Evolutionary conservation across 1,284 basidiomycete genomes (phyloP), one percentile per base, ranked within the genome.

Genomic region (Pseudozyma pruni): DNA sequence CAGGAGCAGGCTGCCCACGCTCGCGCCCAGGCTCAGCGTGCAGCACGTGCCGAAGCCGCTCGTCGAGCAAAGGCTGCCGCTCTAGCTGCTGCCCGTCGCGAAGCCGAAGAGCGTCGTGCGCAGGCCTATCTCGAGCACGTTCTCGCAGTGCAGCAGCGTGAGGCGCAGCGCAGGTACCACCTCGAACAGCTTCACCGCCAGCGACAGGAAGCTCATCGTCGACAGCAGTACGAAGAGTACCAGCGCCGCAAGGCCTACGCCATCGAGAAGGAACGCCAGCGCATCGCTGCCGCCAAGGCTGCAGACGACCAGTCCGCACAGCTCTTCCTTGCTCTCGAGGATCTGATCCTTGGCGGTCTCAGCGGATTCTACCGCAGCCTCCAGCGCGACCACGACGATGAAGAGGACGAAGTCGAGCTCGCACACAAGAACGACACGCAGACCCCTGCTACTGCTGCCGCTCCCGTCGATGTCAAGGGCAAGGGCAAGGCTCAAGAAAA

Each of bases 101-200:
- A 57, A 38, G 69, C 63, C 20, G 59, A 71, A 40, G 58, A 61
- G 49, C 59, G 66, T 14, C 68, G 54, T 19, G 57, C 54, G 9
- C 63, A 49, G 22, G 63, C 69, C 42, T 68, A 68, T 42, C 48
- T 72, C 37, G 47, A 72, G 55, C 69, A 63, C 56, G 31, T 72
- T 32, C 55, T 59, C 20, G 53, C 53, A 11, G 20, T 63, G 31
- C 69, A 72, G 53, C 57, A 67, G 55, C 53, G 60, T 16, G 54
- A 72, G 37, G 63, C 63, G 41, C 58, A 67, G 47, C 57, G 62
- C 43, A 50, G 43, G 35, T 56, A 55, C 48, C 54, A 55, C 9
- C 58, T 69, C 43, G 58, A 62, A 41, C 67, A 70, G 60, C 60
- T 64, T 22, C 60, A 53, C 41, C 61, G 57, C 23, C 57, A 64